Percentiles rank a stretch among this genome's conserved stretches.
Conservation (phyloP, 2,329 filamentous ascomycete genomes). For the Aspergillus carbonarius region DNA sequence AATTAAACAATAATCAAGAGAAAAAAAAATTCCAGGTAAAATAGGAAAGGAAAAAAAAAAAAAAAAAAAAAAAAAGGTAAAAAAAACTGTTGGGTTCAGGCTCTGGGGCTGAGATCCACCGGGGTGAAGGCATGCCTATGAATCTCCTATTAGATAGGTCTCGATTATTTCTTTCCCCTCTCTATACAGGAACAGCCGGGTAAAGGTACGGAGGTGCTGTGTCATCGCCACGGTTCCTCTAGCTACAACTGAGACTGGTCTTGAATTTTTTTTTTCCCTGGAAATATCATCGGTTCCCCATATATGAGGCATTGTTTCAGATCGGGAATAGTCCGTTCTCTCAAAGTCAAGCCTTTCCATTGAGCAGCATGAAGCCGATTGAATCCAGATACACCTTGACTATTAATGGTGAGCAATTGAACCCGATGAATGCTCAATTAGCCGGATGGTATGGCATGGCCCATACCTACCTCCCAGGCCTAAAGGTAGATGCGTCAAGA, state of each 20-base stretch:
- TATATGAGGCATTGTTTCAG: not conserved
- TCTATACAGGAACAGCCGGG: no score
- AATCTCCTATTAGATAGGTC: not conserved
- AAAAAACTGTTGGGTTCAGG: constrained; percentile 4
- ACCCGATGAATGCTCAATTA: not conserved
- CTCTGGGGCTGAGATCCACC: constrained; percentile 9
- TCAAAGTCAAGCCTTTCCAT: not conserved
- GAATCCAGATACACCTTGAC: not conserved
- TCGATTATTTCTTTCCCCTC: no score
- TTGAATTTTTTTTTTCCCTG: no score
- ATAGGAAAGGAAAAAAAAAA: not conserved
- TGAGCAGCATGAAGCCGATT: not conserved
- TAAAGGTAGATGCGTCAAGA: no score
- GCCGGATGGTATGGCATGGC: no score
- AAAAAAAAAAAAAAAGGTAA: not conserved
- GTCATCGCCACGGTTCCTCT: no score
- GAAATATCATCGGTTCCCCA: not conserved
- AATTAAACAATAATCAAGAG: not conserved
- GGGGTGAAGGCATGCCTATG: not conserved
- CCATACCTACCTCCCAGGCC: no score
- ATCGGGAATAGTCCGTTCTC: not conserved
- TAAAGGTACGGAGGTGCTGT: no score
- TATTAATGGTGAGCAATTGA: not conserved
- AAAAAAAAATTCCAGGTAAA: not conserved
- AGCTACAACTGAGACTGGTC: no score